A percentile compares a stretch with the other conserved stretches of the same genome.
Evolutionary conservation across 2,329 filamentous ascomycete genomes (phyloP).

Genomic region (Ceratocystis cacaofunesta): DNA sequence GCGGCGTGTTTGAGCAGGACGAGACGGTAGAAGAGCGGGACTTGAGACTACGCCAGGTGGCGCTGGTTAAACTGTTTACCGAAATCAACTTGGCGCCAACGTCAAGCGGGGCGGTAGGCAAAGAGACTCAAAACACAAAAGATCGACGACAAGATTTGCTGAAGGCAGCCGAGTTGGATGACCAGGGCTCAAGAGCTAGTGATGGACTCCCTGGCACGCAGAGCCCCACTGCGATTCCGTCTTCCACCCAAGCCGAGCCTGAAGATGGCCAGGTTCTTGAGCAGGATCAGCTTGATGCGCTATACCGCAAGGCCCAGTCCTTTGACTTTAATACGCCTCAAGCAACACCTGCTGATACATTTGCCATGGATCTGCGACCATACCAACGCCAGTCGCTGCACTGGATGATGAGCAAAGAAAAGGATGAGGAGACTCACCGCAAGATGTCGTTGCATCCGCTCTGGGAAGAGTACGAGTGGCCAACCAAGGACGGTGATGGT

Average conservation of each 20-base stretch:
- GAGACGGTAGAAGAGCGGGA: conserved; percentile 77
- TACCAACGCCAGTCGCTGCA: conserved; percentile 92
- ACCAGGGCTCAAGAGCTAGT: conserved; percentile 37
- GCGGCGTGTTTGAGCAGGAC: conserved; percentile 65
- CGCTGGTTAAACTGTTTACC: conserved; percentile 74
- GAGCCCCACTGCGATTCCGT: background rate
- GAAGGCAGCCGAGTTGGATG: conserved; percentile 74
- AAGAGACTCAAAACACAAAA: conserved; percentile 29
- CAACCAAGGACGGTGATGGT: conserved; percentile 73
- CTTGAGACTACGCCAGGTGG: conserved; percentile 70
- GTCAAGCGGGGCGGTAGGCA: conserved; percentile 51
- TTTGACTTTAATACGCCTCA: conserved; percentile 90
- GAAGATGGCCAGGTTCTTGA: conserved; percentile 75
- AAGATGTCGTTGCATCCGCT: conserved; percentile 85
- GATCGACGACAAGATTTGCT: conserved; percentile 74
- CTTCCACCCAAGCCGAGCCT: conserved; percentile 17
- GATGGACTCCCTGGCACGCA: background rate
- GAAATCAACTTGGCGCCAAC: conserved; percentile 74
- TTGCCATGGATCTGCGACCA: conserved; percentile 67
- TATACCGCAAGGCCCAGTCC: conserved; percentile 92
- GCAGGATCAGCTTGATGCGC: conserved; percentile 81
- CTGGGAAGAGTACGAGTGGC: conserved; percentile 94
- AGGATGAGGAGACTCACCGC: conserved; percentile 53
- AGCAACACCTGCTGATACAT: conserved; percentile 67
- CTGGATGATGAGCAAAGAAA: conserved; percentile 95